Conservation (phyloP, 176 grass and related monocot species). For the Secale cereale region DNA sequence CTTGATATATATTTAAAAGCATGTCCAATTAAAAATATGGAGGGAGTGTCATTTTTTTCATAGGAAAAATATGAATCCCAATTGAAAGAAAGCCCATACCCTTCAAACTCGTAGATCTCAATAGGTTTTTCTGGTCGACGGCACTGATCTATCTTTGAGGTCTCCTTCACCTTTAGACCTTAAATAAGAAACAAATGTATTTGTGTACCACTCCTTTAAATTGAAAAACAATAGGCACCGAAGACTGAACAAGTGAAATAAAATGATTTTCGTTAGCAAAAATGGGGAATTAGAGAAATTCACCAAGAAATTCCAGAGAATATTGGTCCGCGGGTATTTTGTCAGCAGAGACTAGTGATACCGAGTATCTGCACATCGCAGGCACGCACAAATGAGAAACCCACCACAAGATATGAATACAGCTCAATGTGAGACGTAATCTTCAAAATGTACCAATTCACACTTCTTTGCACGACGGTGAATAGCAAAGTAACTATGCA, state of each 20-base stretch:
- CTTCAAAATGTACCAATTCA: neutral
- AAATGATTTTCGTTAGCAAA: neutral
- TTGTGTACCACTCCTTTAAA: neutral
- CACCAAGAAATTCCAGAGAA: slow-evolving; percentile 71
- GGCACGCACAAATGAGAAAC: neutral
- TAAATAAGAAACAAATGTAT: neutral
- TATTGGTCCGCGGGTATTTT: slow-evolving; percentile 64
- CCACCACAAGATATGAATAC: neutral
- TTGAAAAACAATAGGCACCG: neutral
- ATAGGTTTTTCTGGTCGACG: slow-evolving; percentile 79
- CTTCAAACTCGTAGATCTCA: slow-evolving; percentile 96
- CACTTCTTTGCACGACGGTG: neutral
- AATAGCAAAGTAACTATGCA: no score
- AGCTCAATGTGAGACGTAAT: neutral
- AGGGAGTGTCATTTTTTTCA: neutral
- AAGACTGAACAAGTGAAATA: neutral
- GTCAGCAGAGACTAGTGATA: slow-evolving; percentile 58
- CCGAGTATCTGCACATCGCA: slow-evolving; percentile 53
- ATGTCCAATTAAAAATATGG: neutral
- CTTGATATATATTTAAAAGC: neutral
- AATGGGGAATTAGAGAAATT: neutral
- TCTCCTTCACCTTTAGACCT: slow-evolving; percentile 85
- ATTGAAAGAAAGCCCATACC: slow-evolving; percentile 33
- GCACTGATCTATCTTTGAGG: slow-evolving; percentile 68
- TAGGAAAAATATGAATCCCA: neutral